Evolutionary conservation across 805 yeast genomes (phyloP).

Genomic region (Pichia cabralensis): DNA sequence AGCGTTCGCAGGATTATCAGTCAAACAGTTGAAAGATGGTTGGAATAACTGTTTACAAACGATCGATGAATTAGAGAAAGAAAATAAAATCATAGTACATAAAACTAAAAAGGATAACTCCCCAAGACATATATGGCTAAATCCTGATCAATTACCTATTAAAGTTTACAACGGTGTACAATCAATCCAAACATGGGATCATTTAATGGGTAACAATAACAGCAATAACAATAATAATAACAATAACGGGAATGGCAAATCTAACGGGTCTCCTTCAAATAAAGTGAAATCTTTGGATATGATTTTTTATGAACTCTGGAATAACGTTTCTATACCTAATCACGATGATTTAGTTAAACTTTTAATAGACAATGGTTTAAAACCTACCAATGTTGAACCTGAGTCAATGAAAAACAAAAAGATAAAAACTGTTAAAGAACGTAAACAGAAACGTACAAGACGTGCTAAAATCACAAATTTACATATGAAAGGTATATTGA

Average conservation of each 20-base stretch:
- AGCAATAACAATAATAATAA: too few relatives aligned
- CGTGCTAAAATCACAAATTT: conserved; percentile 91
- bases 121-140: conserved; percentile 89
- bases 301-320: conserved; percentile 81
- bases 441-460: conserved; percentile 86
- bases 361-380: conserved; percentile 74
- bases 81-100: conserved; percentile 68
- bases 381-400: conserved; percentile 98
- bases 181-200: conserved; percentile 4
- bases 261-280: background rate
- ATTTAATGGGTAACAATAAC: conserved; percentile 6
- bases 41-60: conserved; percentile 87
- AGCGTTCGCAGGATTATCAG: conserved; percentile 80
- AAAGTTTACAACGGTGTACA: conserved; percentile 9
- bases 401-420: conserved; percentile 67
- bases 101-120: conserved; percentile 88
- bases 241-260: too few relatives aligned
- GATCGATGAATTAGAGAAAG: conserved; percentile 67
- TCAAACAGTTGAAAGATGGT: conserved; percentile 73
- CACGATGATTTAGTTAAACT: conserved; percentile 72
- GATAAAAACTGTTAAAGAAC: conserved; percentile 40
- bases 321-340: conserved; percentile 65
- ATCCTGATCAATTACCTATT: conserved; percentile 49
- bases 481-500: conserved; percentile 91
- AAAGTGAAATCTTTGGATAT: conserved; percentile 51